These are phyloP conservation scores for Datura wrightii DNA, from an alignment of 257 asterid genomes.

Conservation along the genomic window DNA sequence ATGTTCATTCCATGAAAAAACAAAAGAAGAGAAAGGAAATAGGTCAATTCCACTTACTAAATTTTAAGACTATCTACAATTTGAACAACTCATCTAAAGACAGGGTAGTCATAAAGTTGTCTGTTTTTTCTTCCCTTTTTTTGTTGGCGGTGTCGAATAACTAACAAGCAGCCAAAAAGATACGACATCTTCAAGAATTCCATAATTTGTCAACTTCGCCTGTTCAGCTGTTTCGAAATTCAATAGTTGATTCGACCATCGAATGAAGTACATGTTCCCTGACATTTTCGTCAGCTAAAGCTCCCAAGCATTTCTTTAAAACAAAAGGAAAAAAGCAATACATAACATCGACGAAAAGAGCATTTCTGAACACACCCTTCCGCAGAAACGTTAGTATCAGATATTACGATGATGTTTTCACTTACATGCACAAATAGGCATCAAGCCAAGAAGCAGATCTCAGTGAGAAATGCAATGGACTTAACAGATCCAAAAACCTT, in stretches of 20 bases:
- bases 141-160: neutral
- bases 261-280: neutral
- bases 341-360: neutral
- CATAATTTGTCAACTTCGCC: neutral
- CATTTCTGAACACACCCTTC: neutral
- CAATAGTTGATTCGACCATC: neutral
- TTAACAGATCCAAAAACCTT: neutral
- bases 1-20: neutral
- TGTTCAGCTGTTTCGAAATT: neutral
- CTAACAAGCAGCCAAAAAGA: neutral
- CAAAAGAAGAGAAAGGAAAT: neutral
- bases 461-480: neutral
- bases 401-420: neutral
- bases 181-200: neutral
- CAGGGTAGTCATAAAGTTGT: neutral
- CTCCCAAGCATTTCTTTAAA: neutral
- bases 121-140: neutral
- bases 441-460: constrained; percentile 20
- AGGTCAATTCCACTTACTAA: neutral
- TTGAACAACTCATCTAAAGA: neutral
- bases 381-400: neutral
- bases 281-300: neutral
- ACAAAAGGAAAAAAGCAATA: neutral
- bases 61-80: constrained; percentile 7
- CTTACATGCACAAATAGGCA: neutral